Conservation (phyloP, 495 filamentous ascomycete species). For the Penicillium coprophilum region DNA sequence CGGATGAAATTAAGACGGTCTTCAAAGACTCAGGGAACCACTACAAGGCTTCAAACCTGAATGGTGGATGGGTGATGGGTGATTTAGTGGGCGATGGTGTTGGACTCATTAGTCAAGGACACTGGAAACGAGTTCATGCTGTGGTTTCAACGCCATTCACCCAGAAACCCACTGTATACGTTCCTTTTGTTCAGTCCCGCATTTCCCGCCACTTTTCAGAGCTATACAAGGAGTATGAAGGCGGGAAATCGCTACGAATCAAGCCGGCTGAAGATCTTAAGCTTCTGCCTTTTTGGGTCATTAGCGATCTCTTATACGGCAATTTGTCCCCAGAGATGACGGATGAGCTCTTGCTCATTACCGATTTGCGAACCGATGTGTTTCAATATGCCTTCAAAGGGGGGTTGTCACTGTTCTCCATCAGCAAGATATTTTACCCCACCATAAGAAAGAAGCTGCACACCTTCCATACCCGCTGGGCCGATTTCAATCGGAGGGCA, state of each 20-base stretch:
- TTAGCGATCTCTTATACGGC: neutral
- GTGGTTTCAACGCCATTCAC: neutral
- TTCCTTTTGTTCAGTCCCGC: neutral
- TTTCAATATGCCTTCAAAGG: constrained; percentile 3
- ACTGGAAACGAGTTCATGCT: constrained; percentile 1
- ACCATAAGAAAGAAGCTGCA: neutral
- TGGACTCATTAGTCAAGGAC: constrained; percentile 1
- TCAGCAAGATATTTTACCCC: neutral
- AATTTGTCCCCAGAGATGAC: neutral
- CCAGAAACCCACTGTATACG: neutral
- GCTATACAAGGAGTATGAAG: neutral
- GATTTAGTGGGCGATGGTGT: neutral
- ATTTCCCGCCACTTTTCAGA: neutral
- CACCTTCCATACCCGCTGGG: neutral
- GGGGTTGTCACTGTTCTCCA: neutral
- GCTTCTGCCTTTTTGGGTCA: neutral
- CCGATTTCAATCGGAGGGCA: neutral
- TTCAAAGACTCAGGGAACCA: neutral
- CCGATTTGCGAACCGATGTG: neutral
- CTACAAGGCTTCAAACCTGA: neutral
- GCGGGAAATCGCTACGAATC: neutral
- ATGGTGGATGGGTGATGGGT: constrained; percentile 1
- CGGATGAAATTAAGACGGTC: constrained; percentile 2
- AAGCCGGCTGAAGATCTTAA: constrained; percentile 2
- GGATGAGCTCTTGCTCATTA: neutral